These are phyloP conservation scores for California macrophylla DNA, from an alignment of 441 rosid genomes.

Conservation along the genomic window DNA sequence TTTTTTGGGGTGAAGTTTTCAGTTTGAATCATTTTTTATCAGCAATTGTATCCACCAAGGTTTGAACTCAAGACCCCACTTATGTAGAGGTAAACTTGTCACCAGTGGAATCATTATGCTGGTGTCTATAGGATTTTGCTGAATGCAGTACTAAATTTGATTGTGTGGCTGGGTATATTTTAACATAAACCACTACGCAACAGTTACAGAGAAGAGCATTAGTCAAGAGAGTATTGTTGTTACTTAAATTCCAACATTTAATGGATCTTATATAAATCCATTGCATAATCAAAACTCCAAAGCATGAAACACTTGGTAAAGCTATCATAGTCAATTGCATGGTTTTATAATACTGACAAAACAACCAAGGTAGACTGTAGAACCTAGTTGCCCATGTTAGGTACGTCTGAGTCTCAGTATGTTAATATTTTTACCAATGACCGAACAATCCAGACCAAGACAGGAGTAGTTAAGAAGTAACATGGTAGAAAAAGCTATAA, in stretches of 20 bases:
- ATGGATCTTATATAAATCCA: background rate
- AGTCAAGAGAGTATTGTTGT: background rate
- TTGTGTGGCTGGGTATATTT: background rate
- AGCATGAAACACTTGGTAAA: background rate
- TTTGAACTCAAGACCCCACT: too few relatives aligned
- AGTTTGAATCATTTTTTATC: too few relatives aligned
- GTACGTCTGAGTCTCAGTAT: background rate
- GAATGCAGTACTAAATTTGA: slow-evolving; percentile 3
- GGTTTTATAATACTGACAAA: background rate
- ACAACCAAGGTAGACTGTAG: background rate
- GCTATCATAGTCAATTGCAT: background rate
- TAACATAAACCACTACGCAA: background rate
- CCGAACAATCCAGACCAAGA: background rate
- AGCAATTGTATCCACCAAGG: too few relatives aligned
- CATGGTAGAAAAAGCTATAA: background rate
- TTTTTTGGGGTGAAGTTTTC: background rate
- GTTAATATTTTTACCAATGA: background rate
- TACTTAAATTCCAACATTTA: too few relatives aligned
- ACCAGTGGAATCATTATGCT: background rate
- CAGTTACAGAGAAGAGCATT: background rate
- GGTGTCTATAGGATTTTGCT: background rate
- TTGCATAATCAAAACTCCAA: background rate
- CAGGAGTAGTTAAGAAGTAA: background rate
- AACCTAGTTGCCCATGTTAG: background rate
- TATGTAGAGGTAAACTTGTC: too few relatives aligned